Evolutionary conservation across 257 asterid genomes (phyloP).

Genomic region (Rhazya stricta): DNA sequence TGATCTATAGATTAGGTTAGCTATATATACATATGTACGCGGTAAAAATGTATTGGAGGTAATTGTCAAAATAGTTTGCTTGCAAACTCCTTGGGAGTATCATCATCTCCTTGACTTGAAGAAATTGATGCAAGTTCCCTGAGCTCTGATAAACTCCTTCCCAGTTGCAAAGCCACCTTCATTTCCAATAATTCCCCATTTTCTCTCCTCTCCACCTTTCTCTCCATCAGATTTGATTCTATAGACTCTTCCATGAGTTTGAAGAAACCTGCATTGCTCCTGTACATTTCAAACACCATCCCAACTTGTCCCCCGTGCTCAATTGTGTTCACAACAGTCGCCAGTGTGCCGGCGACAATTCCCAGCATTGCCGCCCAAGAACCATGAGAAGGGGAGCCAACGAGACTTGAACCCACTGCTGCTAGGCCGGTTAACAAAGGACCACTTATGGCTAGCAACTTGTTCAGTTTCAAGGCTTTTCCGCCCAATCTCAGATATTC

Average conservation of each 20-base stretch:
- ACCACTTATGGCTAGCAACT: conserved; percentile 35
- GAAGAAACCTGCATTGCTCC: conserved; percentile 79
- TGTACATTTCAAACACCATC: conserved; percentile 76
- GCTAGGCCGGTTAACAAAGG: conserved; percentile 66
- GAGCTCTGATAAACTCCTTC: conserved; percentile 64
- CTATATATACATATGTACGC: not conserved
- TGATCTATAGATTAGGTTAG: not conserved
- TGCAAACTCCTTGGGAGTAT: conserved; percentile 16
- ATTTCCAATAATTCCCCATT: conserved; percentile 38
- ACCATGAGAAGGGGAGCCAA: conserved; percentile 24
- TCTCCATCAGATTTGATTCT: conserved; percentile 40
- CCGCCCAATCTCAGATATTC: conserved; percentile 48
- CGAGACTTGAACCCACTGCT: conserved; percentile 41
- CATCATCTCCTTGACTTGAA: not conserved
- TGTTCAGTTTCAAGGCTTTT: conserved; percentile 56
- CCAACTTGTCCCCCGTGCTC: conserved; percentile 83
- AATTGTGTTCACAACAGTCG: conserved; percentile 48
- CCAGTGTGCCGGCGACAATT: conserved; percentile 58
- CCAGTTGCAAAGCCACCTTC: conserved; percentile 60
- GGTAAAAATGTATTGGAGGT: too few relatives aligned
- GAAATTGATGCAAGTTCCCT: conserved; percentile 35
- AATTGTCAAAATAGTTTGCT: conserved; percentile 13
- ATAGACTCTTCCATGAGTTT: conserved; percentile 55
- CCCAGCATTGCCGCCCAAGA: conserved; percentile 40
- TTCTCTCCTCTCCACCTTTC: conserved; percentile 10